Conservation (phyloP, 208 protist genomes). For the Balamuthia mandrillaris region DNA sequence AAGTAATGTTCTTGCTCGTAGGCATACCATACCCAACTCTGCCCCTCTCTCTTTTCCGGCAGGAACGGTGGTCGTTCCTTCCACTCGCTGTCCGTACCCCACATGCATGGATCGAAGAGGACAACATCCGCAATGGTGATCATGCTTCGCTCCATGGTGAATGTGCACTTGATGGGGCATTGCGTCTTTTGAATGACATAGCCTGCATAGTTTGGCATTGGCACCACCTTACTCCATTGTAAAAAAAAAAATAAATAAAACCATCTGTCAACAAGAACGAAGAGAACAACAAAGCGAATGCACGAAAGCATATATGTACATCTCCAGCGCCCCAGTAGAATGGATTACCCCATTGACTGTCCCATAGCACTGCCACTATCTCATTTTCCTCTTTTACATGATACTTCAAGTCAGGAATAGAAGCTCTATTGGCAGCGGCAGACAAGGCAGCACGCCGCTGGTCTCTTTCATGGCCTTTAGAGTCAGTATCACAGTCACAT, state of each 20-base stretch:
- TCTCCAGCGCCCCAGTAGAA: constrained; percentile 5
- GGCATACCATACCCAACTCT: constrained; percentile 4
- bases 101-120: neutral
- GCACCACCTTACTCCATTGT: neutral
- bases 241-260: neutral
- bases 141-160: constrained; percentile 1
- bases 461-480: too few relatives aligned
- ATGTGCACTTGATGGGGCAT: constrained; percentile 15
- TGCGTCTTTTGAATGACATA: neutral
- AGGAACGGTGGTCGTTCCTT: constrained; percentile 16
- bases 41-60: constrained; percentile 7
- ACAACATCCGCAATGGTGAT: neutral
- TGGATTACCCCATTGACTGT: constrained; percentile 28
- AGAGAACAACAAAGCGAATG: too few relatives aligned
- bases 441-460: too few relatives aligned
- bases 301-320: neutral
- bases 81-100: neutral
- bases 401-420: too few relatives aligned
- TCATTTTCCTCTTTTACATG: neutral
- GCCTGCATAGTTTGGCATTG: neutral
- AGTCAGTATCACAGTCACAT: too few relatives aligned
- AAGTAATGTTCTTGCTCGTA: constrained; percentile 1
- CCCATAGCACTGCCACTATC: neutral
- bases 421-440: too few relatives aligned
- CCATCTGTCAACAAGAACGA: too few relatives aligned